A percentile compares a stretch with the other conserved stretches of the same genome.
Evolutionary conservation across 2,329 filamentous ascomycete species (phyloP).

Genomic region (Phyllosticta capitalensis): DNA sequence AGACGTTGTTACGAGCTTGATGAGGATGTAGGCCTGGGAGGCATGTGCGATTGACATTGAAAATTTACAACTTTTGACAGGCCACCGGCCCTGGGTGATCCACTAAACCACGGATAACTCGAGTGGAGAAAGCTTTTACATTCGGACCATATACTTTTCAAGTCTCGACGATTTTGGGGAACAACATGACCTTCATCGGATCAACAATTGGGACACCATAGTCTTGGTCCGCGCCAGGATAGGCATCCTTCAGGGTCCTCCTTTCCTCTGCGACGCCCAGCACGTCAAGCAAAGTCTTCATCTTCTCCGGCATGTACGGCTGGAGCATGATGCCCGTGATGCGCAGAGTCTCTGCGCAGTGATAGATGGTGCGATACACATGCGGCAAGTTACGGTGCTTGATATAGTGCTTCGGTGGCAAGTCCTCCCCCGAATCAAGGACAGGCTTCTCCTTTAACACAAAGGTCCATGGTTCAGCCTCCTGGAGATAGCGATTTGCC

Average conservation of each 20-base stretch:
- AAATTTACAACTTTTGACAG: too few species aligned
- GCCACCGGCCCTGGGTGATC: too few species aligned
- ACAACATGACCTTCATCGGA: constrained; percentile 39
- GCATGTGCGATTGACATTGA: too few species aligned
- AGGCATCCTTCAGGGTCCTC: constrained; percentile 55
- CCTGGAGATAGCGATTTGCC: constrained; percentile 57
- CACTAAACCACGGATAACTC: neutral
- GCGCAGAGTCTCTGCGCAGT: constrained; percentile 65
- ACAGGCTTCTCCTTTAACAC: constrained; percentile 16
- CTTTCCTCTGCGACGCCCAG: constrained; percentile 58
- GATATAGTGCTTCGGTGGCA: neutral
- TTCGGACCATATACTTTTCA: neutral
- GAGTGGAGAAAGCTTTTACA: neutral
- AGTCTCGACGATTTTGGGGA: constrained; percentile 29
- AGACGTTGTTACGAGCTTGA: too few species aligned
- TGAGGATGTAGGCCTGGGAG: too few species aligned
- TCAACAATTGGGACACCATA: constrained; percentile 52
- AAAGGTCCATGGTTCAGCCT: constrained; percentile 59
- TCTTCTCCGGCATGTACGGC: constrained; percentile 80
- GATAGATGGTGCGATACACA: constrained; percentile 56
- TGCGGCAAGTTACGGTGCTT: constrained; percentile 15
- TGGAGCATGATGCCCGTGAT: constrained; percentile 77
- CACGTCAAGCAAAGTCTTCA: constrained; percentile 61
- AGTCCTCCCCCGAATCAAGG: neutral
- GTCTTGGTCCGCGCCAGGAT: constrained; percentile 51